Evolutionary conservation across 352 stramenopile genomes (phyloP).

Genomic region (Peronospora tabacina): DNA sequence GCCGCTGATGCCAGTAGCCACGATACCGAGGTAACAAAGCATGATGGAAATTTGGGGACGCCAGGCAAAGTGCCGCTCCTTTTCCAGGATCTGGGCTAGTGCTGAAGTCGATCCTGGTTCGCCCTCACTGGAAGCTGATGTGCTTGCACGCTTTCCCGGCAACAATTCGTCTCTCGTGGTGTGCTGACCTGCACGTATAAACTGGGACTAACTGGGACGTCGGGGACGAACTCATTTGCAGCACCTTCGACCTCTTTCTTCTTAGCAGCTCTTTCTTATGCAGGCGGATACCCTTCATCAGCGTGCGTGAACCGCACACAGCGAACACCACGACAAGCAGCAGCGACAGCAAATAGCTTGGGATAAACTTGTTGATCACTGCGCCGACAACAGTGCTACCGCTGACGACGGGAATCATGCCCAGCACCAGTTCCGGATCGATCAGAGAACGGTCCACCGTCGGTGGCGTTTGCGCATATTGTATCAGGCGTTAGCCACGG

Average conservation of each 20-base stretch:
- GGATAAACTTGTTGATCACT: slow-evolving; percentile 50
- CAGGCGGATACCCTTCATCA: slow-evolving; percentile 23
- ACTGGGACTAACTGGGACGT: slow-evolving; percentile 11
- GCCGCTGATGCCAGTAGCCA: slow-evolving; percentile 25
- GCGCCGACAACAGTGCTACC: slow-evolving; percentile 46
- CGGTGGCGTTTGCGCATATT: slow-evolving; percentile 56
- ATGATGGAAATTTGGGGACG: slow-evolving; percentile 32
- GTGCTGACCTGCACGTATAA: slow-evolving; percentile 21
- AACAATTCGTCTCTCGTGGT: slow-evolving; percentile 8
- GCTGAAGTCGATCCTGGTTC: slow-evolving; percentile 2
- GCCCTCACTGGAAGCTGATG: slow-evolving; percentile 2
- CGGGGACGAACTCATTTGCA: neutral
- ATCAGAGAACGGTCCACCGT: slow-evolving; percentile 49
- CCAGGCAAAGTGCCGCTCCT: slow-evolving; percentile 35
- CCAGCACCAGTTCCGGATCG: slow-evolving; percentile 43
- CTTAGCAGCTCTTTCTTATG: slow-evolving; percentile 37
- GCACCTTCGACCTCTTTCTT: slow-evolving; percentile 17
- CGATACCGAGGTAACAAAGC: slow-evolving; percentile 38
- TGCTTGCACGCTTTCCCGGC: slow-evolving; percentile 13
- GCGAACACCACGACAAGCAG: slow-evolving; percentile 45
- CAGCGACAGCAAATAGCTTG: slow-evolving; percentile 50
- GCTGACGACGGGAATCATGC: slow-evolving; percentile 61
- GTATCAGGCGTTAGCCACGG: slow-evolving; percentile 53
- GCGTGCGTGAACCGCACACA: slow-evolving; percentile 24
- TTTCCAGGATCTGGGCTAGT: slow-evolving; percentile 26